These are phyloP conservation scores for Cyberlindnera japonica DNA, from an alignment of 805 yeast species.

Conservation along the genomic window DNA sequence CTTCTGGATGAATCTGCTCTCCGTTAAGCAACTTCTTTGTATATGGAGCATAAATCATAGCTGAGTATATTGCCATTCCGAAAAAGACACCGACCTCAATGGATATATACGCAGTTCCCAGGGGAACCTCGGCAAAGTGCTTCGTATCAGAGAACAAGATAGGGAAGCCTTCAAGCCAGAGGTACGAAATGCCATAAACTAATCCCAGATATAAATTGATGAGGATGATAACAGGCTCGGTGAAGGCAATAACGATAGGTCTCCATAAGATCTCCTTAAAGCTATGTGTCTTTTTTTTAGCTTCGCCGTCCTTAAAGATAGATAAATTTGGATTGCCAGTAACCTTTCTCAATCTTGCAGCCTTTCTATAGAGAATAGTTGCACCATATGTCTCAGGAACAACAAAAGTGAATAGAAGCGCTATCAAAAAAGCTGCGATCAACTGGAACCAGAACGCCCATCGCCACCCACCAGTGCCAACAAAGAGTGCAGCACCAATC, in stretches of 20 bases:
- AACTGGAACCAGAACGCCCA: constrained; percentile 52
- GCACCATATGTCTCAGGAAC: constrained; percentile 49
- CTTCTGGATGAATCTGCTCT: constrained; percentile 37
- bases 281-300: constrained; percentile 20
- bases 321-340: constrained; percentile 48
- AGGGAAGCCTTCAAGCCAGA: constrained; percentile 63
- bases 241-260: constrained; percentile 46
- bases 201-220: constrained; percentile 50
- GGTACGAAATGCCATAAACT: constrained; percentile 48
- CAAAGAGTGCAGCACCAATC: constrained; percentile 48
- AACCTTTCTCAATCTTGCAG: constrained; percentile 40
- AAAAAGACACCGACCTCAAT: constrained; percentile 42
- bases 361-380: constrained; percentile 45
- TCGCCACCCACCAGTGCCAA: constrained; percentile 45
- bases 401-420: constrained; percentile 35
- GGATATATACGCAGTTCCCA: constrained; percentile 46
- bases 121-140: constrained; percentile 44
- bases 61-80: constrained; percentile 33
- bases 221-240: constrained; percentile 55
- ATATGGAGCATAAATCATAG: constrained; percentile 27
- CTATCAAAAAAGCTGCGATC: constrained; percentile 37
- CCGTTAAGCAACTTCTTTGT: constrained; percentile 27
- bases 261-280: constrained; percentile 39
- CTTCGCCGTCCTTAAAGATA: constrained; percentile 31
- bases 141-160: constrained; percentile 44